These are phyloP conservation scores for Eucalyptus cloeziana DNA, from an alignment of 345 rosid genomes.

Conservation along the genomic window DNA sequence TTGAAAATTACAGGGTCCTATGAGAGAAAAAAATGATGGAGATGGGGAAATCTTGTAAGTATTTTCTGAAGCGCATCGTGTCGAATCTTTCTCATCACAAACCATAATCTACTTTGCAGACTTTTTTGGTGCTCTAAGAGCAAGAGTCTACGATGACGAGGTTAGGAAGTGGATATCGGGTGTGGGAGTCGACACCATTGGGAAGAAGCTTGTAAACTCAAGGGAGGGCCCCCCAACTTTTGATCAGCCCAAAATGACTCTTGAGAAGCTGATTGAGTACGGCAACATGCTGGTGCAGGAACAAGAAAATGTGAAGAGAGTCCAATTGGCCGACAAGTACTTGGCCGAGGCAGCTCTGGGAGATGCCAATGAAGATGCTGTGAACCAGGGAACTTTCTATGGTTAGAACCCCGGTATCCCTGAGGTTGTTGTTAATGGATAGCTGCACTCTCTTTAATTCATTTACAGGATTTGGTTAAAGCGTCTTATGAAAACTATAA, in stretches of 20 bases:
- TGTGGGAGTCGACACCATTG: background rate
- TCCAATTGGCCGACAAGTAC: constrained; percentile 6
- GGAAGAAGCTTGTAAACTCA: constrained; percentile 10
- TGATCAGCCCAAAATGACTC: constrained; percentile 6
- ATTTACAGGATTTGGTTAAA: background rate
- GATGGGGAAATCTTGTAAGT: background rate
- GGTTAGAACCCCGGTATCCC: background rate
- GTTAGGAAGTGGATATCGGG: constrained; percentile 8
- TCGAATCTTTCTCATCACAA: background rate
- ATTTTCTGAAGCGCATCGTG: background rate
- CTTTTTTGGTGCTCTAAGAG: constrained; percentile 8
- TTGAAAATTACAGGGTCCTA: background rate
- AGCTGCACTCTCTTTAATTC: background rate
- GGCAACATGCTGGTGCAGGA: constrained; percentile 6
- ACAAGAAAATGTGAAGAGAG: constrained; percentile 10
- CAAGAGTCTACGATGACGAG: constrained; percentile 8
- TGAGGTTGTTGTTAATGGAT: background rate
- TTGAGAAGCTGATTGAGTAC: constrained; percentile 5
- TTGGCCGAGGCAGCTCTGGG: constrained; percentile 7
- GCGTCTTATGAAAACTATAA: background rate
- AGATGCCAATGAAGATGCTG: constrained; percentile 2
- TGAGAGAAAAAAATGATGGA: background rate
- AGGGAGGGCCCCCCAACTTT: constrained; percentile 6
- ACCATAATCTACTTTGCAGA: background rate
- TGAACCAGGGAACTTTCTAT: background rate